Conservation (phyloP, 140 eudicot species). For the Oenanthe javanica region DNA sequence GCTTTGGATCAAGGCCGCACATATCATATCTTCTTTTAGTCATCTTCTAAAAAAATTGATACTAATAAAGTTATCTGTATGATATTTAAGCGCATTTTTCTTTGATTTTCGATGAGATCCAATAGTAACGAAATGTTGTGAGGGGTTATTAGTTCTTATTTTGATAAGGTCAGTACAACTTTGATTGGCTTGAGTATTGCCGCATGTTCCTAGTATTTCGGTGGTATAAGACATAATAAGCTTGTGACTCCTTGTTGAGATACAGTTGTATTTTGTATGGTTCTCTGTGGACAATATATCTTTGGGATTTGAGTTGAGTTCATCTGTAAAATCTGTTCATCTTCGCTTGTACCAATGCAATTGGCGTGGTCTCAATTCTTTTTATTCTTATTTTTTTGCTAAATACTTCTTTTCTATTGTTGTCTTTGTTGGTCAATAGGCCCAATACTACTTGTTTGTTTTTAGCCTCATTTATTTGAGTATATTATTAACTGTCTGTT, state of each 20-base stretch:
- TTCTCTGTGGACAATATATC: not conserved
- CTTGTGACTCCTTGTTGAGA: not conserved
- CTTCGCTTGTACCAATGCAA: not conserved
- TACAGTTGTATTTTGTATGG: not conserved
- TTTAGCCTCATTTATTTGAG: not conserved
- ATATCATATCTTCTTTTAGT: too few relatives aligned
- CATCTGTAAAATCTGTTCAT: not conserved
- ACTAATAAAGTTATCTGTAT: too few relatives aligned
- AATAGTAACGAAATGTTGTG: too few relatives aligned
- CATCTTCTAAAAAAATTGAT: too few relatives aligned
- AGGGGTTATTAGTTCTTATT: too few relatives aligned
- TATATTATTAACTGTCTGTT: not conserved
- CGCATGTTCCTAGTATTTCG: not conserved
- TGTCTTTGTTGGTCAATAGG: too few relatives aligned
- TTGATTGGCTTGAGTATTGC: not conserved
- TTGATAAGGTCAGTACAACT: too few relatives aligned
- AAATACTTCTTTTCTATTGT: not conserved
- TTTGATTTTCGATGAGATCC: too few relatives aligned
- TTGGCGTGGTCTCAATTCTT: not conserved
- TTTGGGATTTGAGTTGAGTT: not conserved
- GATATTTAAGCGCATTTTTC: too few relatives aligned
- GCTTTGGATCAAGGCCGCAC: too few relatives aligned
- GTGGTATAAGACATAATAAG: not conserved
- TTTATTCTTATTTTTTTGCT: too few relatives aligned
- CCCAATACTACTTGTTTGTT: not conserved